A percentile compares a stretch with the other conserved stretches of the same genome.
phyloP scores from a whole-genome alignment of 1,139 yeast genomes.

The Suhomyces bolitotheri region DNA sequence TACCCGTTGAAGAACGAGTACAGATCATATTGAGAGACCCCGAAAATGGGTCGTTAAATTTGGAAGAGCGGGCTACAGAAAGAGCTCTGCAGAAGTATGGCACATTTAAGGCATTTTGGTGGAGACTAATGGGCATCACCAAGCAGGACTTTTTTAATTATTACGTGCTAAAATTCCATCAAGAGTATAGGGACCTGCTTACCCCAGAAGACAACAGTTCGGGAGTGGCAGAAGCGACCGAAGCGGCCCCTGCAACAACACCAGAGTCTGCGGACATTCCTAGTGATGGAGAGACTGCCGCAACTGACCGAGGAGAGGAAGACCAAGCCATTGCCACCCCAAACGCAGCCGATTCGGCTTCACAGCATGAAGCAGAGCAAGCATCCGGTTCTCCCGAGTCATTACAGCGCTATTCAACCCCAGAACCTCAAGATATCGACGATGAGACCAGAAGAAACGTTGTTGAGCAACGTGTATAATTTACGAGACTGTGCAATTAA shows the following conservation, averaged over 20 bases:
- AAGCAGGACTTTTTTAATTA: conserved; percentile 50
- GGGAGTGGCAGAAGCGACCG: neutral
- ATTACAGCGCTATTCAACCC: too few species aligned
- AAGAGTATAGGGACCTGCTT: conserved; percentile 9
- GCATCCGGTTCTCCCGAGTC: too few species aligned
- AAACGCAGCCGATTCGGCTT: too few species aligned
- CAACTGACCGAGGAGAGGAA: too few species aligned
- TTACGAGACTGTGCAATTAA: neutral
- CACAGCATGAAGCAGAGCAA: too few species aligned
- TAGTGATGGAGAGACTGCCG: too few species aligned
- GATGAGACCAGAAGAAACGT: conserved; percentile 20
- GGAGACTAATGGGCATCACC: conserved; percentile 57
- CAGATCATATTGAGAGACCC: conserved; percentile 34
- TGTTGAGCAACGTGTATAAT: conserved; percentile 32
- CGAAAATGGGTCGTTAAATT: conserved; percentile 26
- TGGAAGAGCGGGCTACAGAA: conserved; percentile 47
- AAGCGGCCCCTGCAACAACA: neutral
- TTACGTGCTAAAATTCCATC: conserved; percentile 48
- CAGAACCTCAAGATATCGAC: too few species aligned
- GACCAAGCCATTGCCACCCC: too few species aligned
- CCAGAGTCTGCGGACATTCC: neutral
- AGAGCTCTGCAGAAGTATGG: conserved; percentile 38
- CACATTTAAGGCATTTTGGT: conserved; percentile 41
- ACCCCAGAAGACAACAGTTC: neutral
- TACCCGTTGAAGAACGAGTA: conserved; percentile 44